Conservation (phyloP, 2,329 filamentous ascomycete species). For the Stemphylium beticola region DNA sequence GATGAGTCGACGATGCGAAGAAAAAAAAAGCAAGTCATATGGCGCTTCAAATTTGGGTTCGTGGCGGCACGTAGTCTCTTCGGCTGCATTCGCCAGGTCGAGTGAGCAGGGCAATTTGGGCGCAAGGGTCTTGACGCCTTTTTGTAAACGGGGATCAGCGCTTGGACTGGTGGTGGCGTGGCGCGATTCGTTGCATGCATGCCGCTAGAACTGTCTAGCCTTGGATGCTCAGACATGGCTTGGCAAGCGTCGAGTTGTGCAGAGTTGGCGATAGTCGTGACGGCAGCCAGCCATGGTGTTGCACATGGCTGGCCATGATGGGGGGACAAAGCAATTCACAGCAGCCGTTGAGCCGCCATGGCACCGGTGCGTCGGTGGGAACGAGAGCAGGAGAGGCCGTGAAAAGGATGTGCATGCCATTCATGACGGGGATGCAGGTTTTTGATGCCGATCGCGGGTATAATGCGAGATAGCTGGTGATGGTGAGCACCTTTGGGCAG, state of each 20-base stretch:
- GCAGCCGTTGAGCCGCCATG: not conserved
- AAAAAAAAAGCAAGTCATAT: too few relatives aligned
- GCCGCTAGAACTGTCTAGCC: conserved; percentile 33
- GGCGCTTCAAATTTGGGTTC: not conserved
- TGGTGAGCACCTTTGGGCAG: too few relatives aligned
- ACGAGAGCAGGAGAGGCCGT: not conserved
- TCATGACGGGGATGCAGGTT: not conserved
- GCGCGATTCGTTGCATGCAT: conserved; percentile 27
- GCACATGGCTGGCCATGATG: conserved; percentile 4
- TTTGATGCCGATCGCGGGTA: not conserved
- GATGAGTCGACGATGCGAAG: too few relatives aligned
- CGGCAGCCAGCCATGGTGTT: not conserved
- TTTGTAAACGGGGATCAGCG: conserved; percentile 40
- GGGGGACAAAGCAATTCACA: not conserved
- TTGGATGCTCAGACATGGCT: conserved; percentile 28
- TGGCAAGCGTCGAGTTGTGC: conserved; percentile 40
- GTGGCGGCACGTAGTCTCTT: conserved; percentile 21
- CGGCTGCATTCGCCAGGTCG: conserved; percentile 10
- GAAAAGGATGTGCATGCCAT: not conserved
- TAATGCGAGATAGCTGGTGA: not conserved
- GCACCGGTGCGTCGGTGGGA: too few relatives aligned
- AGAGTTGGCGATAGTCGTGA: conserved; percentile 24
- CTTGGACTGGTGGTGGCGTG: conserved; percentile 23
- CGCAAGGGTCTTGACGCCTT: conserved; percentile 31
- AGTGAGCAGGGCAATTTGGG: conserved; percentile 11